Conservation (phyloP, 2,329 filamentous ascomycete species). For the Diaporthe australafricana region DNA sequence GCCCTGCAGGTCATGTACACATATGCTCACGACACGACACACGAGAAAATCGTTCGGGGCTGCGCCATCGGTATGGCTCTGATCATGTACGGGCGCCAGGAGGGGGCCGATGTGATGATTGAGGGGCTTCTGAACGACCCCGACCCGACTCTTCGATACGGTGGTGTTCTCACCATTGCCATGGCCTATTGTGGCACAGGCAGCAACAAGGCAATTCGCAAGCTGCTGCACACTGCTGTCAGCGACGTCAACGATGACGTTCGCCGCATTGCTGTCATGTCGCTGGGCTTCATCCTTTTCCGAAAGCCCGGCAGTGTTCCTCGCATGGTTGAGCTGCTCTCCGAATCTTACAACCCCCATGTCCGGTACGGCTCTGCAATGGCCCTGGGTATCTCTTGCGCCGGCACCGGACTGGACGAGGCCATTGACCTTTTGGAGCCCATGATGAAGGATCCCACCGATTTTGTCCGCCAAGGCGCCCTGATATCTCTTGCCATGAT, state of each 20-base stretch:
- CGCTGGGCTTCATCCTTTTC: constrained; percentile 98
- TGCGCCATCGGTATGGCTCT: constrained; percentile 96
- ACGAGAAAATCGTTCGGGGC: constrained; percentile 98
- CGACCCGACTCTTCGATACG: constrained; percentile 92
- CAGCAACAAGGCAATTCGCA: constrained; percentile 98
- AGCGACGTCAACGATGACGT: constrained; percentile 99
- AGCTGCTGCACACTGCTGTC: constrained; percentile 93
- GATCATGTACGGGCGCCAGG: constrained; percentile 97
- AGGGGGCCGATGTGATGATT: constrained; percentile 93
- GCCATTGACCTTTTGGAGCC: constrained; percentile 96
- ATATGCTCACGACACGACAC: constrained; percentile 96
- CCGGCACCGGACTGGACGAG: constrained; percentile 94
- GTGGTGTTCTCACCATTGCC: constrained; percentile 98
- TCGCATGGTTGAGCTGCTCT: constrained; percentile 97
- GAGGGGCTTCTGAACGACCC: constrained; percentile 93
- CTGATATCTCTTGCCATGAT: constrained; percentile 97
- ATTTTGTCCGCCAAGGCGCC: constrained; percentile 97
- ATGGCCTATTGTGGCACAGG: constrained; percentile 96
- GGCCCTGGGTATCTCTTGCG: constrained; percentile 97
- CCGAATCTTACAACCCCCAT: constrained; percentile 98
- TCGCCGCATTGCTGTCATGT: constrained; percentile 95
- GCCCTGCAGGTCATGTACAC: constrained; percentile 97
- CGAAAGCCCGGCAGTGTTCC: constrained; percentile 96
- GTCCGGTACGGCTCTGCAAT: constrained; percentile 98
- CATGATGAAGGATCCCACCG: constrained; percentile 99